Percentiles rank a stretch among this genome's conserved stretches.
These are phyloP conservation scores for Neckera pumila DNA, from an alignment of 225 moss, liverwort and hornwort species.

Conservation along the genomic window DNA sequence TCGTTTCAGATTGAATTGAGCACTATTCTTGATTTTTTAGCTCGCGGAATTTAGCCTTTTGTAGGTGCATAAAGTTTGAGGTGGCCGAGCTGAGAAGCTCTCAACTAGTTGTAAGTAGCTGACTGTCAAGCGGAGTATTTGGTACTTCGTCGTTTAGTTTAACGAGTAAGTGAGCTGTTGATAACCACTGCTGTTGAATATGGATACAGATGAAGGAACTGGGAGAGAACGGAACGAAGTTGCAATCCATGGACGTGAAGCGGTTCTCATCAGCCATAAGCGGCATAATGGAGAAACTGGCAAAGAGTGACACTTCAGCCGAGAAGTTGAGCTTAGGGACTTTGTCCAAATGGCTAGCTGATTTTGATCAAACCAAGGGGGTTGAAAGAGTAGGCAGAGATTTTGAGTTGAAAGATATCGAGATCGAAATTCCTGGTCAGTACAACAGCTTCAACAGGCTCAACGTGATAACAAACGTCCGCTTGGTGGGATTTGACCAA, in stretches of 20 bases:
- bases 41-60: background rate
- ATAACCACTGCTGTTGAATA: background rate
- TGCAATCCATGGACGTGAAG: slow-evolving; percentile 50
- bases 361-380: slow-evolving; percentile 53
- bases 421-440: slow-evolving; percentile 77
- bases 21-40: background rate
- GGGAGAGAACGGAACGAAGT: slow-evolving; percentile 58
- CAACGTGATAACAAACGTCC: slow-evolving; percentile 30
- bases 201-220: slow-evolving; percentile 42
- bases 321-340: slow-evolving; percentile 58
- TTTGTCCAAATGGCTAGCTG: slow-evolving; percentile 86
- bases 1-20: background rate
- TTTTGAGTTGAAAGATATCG: slow-evolving; percentile 1
- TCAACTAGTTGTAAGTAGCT: background rate
- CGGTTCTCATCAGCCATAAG: slow-evolving; percentile 25
- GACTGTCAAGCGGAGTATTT: background rate
- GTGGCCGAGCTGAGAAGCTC: background rate
- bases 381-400: slow-evolving; percentile 12
- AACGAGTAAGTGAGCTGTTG: background rate
- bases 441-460: slow-evolving; percentile 47
- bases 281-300: slow-evolving; percentile 24
- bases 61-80: background rate
- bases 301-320: slow-evolving; percentile 36
- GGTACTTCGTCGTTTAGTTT: background rate
- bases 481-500: slow-evolving; percentile 78